These are phyloP conservation scores for Saturnispora hagleri DNA, from an alignment of 805 yeast species.

Conservation along the genomic window DNA sequence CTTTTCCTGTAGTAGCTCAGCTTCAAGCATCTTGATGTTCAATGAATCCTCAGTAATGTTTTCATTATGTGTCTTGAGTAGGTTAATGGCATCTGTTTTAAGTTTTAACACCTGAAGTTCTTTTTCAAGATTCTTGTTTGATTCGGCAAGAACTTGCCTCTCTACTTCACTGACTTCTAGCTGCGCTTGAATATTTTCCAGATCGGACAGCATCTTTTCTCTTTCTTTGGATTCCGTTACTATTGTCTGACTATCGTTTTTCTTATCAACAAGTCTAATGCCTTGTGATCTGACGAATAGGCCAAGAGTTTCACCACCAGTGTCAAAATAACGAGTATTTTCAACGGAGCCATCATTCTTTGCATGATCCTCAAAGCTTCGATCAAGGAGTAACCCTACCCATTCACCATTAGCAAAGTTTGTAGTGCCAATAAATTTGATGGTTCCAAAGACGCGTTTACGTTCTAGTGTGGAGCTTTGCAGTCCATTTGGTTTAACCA, in stretches of 20 bases:
- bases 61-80: conserved; percentile 19
- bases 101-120: conserved; percentile 18
- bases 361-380: conserved; percentile 26
- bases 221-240: neutral
- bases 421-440: conserved; percentile 44
- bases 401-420: conserved; percentile 52
- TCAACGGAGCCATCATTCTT: conserved; percentile 42
- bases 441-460: conserved; percentile 28
- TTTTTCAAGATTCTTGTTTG: conserved; percentile 23
- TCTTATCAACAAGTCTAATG: neutral
- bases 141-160: conserved; percentile 32
- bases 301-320: conserved; percentile 31
- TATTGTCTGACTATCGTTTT: neutral
- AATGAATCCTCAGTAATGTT: conserved; percentile 21
- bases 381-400: conserved; percentile 40
- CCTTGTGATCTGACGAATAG: conserved; percentile 35
- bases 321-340: conserved; percentile 35
- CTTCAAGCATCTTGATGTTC: conserved; percentile 19
- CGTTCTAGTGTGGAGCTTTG: neutral
- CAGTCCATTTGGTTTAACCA: neutral
- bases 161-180: conserved; percentile 35
- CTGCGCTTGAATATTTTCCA: neutral
- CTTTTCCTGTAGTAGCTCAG: conserved; percentile 12
- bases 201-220: neutral
- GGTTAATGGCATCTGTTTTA: conserved; percentile 26